Conservation (phyloP, 2,329 filamentous ascomycete genomes). For the Didymella pomorum region DNA sequence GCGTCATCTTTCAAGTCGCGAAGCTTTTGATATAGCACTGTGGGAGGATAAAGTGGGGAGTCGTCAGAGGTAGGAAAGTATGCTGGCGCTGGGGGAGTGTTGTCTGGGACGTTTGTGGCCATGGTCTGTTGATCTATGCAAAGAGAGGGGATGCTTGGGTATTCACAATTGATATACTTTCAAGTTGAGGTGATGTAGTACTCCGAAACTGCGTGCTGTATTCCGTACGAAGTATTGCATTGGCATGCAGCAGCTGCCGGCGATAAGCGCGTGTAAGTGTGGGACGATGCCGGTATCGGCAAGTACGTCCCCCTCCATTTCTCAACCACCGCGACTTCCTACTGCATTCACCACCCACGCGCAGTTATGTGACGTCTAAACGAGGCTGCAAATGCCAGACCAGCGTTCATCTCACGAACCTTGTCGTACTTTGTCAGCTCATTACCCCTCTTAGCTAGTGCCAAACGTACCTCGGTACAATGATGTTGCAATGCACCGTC, state of each 20-base stretch:
- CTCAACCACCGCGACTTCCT: not conserved
- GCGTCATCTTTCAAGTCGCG: constrained; percentile 19
- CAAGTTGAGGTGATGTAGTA: not conserved
- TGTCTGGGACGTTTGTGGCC: constrained; percentile 10
- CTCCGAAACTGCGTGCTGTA: not conserved
- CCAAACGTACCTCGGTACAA: constrained; percentile 9
- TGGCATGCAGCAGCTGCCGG: not conserved
- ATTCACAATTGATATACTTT: not conserved
- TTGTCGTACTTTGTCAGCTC: not conserved
- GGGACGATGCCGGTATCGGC: constrained; percentile 12
- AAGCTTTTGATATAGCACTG: constrained; percentile 39
- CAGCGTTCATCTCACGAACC: not conserved
- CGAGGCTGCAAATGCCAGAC: not conserved
- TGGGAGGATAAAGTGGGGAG: constrained; percentile 46
- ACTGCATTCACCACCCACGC: not conserved
- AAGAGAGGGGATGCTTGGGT: not conserved
- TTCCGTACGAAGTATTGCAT: not conserved
- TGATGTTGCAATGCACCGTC: not conserved
- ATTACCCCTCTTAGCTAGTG: constrained; percentile 19
- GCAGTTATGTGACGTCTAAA: not conserved
- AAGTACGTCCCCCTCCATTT: not conserved
- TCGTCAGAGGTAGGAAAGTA: constrained; percentile 46
- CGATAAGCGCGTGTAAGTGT: constrained; percentile 9
- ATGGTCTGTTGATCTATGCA: not conserved
- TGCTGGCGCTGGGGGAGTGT: constrained; percentile 40